phyloP scores from a whole-genome alignment of 2,329 filamentous ascomycete genomes.

The Xylogone sp. region DNA sequence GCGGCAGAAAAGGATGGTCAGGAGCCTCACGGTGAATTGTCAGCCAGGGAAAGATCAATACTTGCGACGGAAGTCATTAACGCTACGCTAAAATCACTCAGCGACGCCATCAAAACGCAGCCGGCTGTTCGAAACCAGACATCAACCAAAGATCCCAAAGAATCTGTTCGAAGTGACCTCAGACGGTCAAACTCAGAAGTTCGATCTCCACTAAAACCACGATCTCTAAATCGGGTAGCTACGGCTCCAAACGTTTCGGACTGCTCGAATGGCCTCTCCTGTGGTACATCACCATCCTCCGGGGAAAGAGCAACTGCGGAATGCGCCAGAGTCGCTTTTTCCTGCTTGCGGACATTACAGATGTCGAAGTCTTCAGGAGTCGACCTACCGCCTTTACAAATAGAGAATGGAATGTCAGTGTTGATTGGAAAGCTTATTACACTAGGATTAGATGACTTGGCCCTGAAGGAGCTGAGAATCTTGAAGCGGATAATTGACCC shows the following conservation, averaged over 20 bases:
- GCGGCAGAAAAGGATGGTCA: slow-evolving; percentile 29
- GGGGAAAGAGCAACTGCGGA: slow-evolving; percentile 41
- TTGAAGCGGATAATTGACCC: slow-evolving; percentile 60
- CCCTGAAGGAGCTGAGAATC: slow-evolving; percentile 63
- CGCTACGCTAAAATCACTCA: slow-evolving; percentile 61
- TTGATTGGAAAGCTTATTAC: slow-evolving; percentile 63
- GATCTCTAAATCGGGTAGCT: slow-evolving; percentile 55
- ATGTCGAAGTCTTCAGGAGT: slow-evolving; percentile 44
- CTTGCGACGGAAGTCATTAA: slow-evolving; percentile 74
- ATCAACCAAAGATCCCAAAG: slow-evolving; percentile 33
- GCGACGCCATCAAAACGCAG: slow-evolving; percentile 57
- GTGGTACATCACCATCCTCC: slow-evolving; percentile 14
- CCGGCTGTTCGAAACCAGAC: slow-evolving; percentile 17
- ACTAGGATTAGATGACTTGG: slow-evolving; percentile 63
- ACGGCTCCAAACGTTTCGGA: slow-evolving; percentile 51
- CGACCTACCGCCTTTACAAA: slow-evolving; percentile 58
- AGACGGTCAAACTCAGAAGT: slow-evolving; percentile 55
- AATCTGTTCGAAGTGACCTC: slow-evolving; percentile 36
- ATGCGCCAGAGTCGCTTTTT: slow-evolving; percentile 65
- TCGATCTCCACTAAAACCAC: slow-evolving; percentile 57
- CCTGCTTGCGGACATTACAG: slow-evolving; percentile 57
- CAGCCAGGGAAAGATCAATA: slow-evolving; percentile 57
- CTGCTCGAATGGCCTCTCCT: neutral
- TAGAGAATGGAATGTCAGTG: slow-evolving; percentile 71
- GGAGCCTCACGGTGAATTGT: slow-evolving; percentile 32